Evolutionary conservation across 202 grass and related monocot species (phyloP).

Genomic region (Sporobolus alterniflorus): DNA sequence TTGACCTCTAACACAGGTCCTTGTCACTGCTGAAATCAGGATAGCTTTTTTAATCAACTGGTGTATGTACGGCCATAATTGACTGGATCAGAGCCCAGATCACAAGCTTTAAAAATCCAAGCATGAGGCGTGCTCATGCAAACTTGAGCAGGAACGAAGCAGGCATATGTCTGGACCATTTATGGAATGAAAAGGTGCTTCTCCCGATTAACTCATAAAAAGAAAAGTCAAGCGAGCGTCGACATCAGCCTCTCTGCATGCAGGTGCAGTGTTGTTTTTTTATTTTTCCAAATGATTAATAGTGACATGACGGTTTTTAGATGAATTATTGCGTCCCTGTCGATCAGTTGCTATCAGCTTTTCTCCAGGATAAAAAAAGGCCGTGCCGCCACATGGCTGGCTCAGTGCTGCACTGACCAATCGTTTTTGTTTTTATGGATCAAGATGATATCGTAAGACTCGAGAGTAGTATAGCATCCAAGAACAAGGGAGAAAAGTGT

Average conservation of each 20-base stretch:
- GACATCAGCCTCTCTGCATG: conserved; percentile 22
- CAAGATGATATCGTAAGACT: conserved; percentile 14
- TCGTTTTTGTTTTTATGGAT: conserved; percentile 11
- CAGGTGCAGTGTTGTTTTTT: background rate
- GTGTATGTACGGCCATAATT: background rate
- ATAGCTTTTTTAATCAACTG: background rate
- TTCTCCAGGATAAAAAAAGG: conserved; percentile 1
- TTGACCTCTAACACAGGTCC: background rate
- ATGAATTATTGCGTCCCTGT: conserved; percentile 1
- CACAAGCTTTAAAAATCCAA: background rate
- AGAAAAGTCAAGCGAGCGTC: conserved; percentile 5
- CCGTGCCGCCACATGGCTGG: background rate
- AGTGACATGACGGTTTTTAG: background rate
- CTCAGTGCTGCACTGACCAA: background rate
- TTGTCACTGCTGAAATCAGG: background rate
- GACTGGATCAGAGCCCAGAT: background rate
- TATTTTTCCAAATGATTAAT: background rate
- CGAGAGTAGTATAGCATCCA: background rate
- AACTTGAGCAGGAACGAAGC: background rate
- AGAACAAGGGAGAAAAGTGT: background rate
- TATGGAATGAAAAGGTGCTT: background rate
- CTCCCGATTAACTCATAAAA: background rate
- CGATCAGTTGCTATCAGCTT: conserved; percentile 7
- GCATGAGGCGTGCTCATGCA: background rate
- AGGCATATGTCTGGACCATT: background rate